Conservation (phyloP, 192 early-diverging fungal species). For the Entomortierella parvispora region DNA sequence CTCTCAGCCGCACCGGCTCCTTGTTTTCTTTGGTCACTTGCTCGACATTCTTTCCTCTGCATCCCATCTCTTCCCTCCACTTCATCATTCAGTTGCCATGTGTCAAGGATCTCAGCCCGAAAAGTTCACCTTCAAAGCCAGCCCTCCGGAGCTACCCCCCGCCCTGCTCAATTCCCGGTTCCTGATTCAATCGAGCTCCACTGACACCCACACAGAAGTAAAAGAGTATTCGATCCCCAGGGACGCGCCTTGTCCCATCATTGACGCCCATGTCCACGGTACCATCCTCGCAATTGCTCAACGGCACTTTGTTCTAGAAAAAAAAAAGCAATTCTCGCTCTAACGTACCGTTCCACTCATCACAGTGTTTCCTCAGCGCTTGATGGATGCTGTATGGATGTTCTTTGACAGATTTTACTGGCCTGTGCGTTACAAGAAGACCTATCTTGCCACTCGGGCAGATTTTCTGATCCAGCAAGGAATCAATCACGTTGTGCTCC, state of each 20-base stretch:
- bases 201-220: neutral
- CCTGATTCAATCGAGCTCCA: conserved; percentile 1
- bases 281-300: too few species aligned
- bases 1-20: neutral
- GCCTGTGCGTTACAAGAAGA: conserved; percentile 52
- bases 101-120: conserved; percentile 38
- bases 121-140: conserved; percentile 32
- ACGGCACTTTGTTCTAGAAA: neutral
- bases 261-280: conserved; percentile 56
- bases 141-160: conserved; percentile 25
- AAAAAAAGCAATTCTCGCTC: too few species aligned
- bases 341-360: neutral
- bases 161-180: conserved; percentile 25
- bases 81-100: conserved; percentile 2
- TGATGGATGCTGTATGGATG: conserved; percentile 55
- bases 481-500: conserved; percentile 44
- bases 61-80: neutral
- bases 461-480: conserved; percentile 52
- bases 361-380: conserved; percentile 45
- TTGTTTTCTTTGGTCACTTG: too few species aligned
- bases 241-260: conserved; percentile 41
- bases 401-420: conserved; percentile 55
- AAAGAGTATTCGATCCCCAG: conserved; percentile 22
- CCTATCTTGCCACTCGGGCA: conserved; percentile 26
- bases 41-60: neutral